Percentiles rank a stretch among this genome's conserved stretches.
Evolutionary conservation across 495 filamentous ascomycete species (phyloP).

Genomic region (Umbilicaria muhlenbergii): DNA sequence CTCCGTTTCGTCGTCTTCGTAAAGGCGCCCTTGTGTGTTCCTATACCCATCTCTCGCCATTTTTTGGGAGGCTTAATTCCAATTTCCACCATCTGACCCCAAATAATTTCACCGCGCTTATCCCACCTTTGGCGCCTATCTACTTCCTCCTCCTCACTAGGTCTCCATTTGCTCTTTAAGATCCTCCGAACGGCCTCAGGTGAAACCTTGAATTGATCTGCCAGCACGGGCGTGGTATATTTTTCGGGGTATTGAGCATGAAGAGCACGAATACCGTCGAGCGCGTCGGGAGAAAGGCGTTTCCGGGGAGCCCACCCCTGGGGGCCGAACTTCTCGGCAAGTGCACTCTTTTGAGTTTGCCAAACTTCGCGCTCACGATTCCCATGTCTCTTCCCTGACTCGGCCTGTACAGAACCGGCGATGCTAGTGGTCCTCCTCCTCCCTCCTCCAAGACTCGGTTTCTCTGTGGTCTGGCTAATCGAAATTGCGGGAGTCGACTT

Average conservation of each 20-base stretch:
- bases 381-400: too few relatives aligned
- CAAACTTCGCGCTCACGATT: constrained; percentile 36
- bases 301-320: constrained; percentile 68
- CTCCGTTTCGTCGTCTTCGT: constrained; percentile 10
- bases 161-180: constrained; percentile 69
- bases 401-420: too few relatives aligned
- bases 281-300: constrained; percentile 75
- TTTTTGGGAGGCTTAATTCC: constrained; percentile 49
- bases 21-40: constrained; percentile 19
- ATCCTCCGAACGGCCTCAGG: constrained; percentile 78
- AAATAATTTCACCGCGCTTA: constrained; percentile 60
- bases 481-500: too few relatives aligned
- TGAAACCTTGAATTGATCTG: constrained; percentile 68
- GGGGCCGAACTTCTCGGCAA: constrained; percentile 55
- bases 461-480: too few relatives aligned
- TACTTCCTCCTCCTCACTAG: constrained; percentile 41
- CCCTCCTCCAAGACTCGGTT: too few relatives aligned
- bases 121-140: constrained; percentile 59
- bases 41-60: constrained; percentile 56
- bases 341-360: constrained; percentile 52
- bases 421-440: too few relatives aligned
- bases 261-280: constrained; percentile 72
- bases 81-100: constrained; percentile 53
- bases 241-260: constrained; percentile 55
- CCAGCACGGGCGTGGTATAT: constrained; percentile 60